Base-by-base conservation (phyloP, 495 filamentous ascomycete genomes). In the Penicillium coffeae region DNA sequence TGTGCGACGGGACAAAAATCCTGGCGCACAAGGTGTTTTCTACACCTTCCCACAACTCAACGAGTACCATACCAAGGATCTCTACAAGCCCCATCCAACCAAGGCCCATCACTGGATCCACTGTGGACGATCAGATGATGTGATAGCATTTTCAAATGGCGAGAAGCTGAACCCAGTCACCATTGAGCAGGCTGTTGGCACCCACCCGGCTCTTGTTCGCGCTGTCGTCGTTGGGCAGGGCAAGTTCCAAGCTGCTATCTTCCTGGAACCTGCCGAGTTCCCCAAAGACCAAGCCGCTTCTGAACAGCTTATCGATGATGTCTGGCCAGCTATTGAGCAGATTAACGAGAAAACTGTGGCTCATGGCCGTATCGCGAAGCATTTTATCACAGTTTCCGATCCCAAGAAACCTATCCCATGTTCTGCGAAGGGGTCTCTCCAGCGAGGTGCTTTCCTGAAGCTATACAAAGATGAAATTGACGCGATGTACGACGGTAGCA, bases 91-190 rank as follows among this genome's bases (percentile, higher is more conserved):
- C 12, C 80, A 84, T 49, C 76, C 79, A 0, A 69, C 67, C 0
- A 50, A 70, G 19, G 60, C 70, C 0, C 53, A 75, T 22, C 54
- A 74, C 30, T 85, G 78, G 80, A 59, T 63, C 10, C 80, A 76
- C 45, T 51, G 59, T 18, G 77, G 80, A 3, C 70, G 83, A 9
- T 52, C 62, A 1, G 83, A 87, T 51, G 82, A 83, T 57, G 65
- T 85, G 40, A 79, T 87, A 42, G 81, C 85, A 2, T 76, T 86
- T 47, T 74, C 69, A 13, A 85, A 78, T 58, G 83, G 81, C 21
- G 80, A 86, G 58, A 87, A 85, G 61, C 54, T 81, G 3, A 84
- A 84, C 54, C 82, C 83, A 0, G 59, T 77, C 5, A 63, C 67
- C 0, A 73, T 83, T 18, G 82, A 87, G 47, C 50, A 58, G 12